Percentiles rank a stretch among this genome's conserved stretches.
These are phyloP conservation scores for Cercospora sojina DNA, from an alignment of 2,329 filamentous ascomycete genomes.

Conservation along the genomic window DNA sequence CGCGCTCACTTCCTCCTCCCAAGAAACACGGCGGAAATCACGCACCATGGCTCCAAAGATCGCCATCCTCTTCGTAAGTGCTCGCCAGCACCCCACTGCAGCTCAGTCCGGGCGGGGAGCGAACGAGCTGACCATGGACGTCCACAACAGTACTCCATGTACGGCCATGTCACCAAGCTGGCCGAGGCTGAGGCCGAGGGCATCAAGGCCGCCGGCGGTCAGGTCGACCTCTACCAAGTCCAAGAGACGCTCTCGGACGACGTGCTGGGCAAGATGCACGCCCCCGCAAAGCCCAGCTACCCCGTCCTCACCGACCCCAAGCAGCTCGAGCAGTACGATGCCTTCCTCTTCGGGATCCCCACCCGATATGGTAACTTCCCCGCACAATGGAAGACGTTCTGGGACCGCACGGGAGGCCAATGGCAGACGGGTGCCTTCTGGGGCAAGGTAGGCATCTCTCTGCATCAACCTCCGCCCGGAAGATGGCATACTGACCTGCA, in stretches of 20 bases:
- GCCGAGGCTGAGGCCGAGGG: conserved; percentile 90
- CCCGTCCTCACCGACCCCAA: conserved; percentile 59
- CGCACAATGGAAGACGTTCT: conserved; percentile 90
- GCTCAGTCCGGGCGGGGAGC: not conserved
- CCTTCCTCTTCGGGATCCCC: conserved; percentile 86
- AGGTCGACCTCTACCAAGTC: conserved; percentile 81
- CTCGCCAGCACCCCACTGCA: not conserved
- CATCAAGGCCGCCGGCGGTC: conserved; percentile 81
- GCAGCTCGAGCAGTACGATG: conserved; percentile 71
- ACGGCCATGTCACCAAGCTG: conserved; percentile 73
- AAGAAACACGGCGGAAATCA: not conserved
- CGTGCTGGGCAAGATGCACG: conserved; percentile 86
- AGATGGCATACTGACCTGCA: not conserved
- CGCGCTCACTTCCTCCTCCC: not conserved
- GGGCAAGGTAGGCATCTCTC: conserved; percentile 59
- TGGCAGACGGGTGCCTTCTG: conserved; percentile 67
- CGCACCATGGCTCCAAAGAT: conserved; percentile 80
- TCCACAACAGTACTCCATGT: conserved; percentile 24
- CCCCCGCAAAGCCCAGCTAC: conserved; percentile 71
- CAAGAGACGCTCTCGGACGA: conserved; percentile 83
- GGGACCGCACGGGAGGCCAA: conserved; percentile 73
- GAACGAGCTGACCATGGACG: not conserved
- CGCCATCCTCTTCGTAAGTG: conserved; percentile 81
- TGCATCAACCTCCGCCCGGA: not conserved
- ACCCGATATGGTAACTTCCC: conserved; percentile 98